Evolutionary conservation across 1,284 basidiomycete species (phyloP).

Genomic region (Mycena sp.): DNA sequence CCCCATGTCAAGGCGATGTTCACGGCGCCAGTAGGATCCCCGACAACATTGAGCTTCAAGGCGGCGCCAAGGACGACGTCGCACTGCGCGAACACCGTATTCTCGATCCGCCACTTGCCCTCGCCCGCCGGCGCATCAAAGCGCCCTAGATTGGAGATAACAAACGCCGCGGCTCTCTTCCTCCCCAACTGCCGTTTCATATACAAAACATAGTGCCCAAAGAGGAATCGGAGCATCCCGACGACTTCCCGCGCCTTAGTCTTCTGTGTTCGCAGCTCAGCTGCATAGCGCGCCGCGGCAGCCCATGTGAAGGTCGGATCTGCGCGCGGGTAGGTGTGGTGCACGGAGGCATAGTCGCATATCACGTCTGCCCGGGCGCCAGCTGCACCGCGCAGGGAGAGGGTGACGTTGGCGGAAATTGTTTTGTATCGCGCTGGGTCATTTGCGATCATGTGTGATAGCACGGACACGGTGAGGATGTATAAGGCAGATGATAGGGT

Average conservation of each 20-base stretch:
- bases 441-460: slow-evolving; percentile 23
- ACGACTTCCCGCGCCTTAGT: slow-evolving; percentile 34
- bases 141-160: slow-evolving; percentile 49
- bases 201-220: slow-evolving; percentile 42
- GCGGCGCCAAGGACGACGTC: slow-evolving; percentile 44
- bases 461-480: slow-evolving; percentile 2
- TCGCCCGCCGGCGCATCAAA: slow-evolving; percentile 13
- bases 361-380: neutral
- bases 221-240: slow-evolving; percentile 47
- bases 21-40: slow-evolving; percentile 45
- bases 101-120: slow-evolving; percentile 32
- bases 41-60: slow-evolving; percentile 46
- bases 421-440: slow-evolving; percentile 14
- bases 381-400: slow-evolving; percentile 20
- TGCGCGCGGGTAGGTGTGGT: slow-evolving; percentile 9
- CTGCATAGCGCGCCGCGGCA: slow-evolving; percentile 21
- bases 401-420: slow-evolving; percentile 18
- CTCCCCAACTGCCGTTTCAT: slow-evolving; percentile 41
- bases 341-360: slow-evolving; percentile 21
- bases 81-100: slow-evolving; percentile 42
- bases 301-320: slow-evolving; percentile 35
- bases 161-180: slow-evolving; percentile 42
- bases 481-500: slow-evolving; percentile 27
- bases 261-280: slow-evolving; percentile 32
- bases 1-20: slow-evolving; percentile 48